Conservation (phyloP, 2,329 filamentous ascomycete species). For the Hymenoscyphus linearis region DNA sequence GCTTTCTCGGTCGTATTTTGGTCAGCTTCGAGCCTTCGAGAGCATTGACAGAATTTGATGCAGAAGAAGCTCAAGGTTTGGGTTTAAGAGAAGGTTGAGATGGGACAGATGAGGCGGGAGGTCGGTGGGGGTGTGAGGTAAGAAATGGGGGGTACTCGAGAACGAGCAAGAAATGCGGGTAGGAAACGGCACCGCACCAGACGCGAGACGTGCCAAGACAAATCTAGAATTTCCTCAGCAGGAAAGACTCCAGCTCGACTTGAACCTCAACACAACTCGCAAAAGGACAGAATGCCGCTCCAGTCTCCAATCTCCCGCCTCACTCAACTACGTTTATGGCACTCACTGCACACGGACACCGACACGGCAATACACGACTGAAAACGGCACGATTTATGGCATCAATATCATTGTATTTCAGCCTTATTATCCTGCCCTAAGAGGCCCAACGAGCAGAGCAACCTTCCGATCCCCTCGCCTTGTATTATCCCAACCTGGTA, state of each 20-base stretch:
- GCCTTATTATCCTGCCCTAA: neutral
- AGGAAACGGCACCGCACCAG: too few relatives aligned
- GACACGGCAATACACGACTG: neutral
- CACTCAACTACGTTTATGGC: too few relatives aligned
- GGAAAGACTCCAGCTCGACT: neutral
- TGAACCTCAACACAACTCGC: neutral
- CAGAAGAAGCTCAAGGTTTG: too few relatives aligned
- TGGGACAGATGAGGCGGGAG: too few relatives aligned
- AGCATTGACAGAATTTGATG: too few relatives aligned
- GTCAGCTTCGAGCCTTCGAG: too few relatives aligned
- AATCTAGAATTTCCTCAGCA: neutral
- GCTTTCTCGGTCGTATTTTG: neutral
- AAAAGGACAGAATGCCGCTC: too few relatives aligned
- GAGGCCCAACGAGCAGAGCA: conserved; percentile 3
- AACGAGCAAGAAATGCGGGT: neutral
- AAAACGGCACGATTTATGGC: neutral
- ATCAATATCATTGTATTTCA: conserved; percentile 1
- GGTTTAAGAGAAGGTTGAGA: too few relatives aligned
- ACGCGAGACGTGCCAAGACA: neutral
- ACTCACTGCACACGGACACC: neutral
- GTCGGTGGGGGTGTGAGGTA: too few relatives aligned
- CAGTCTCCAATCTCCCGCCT: too few relatives aligned
- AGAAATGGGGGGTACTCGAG: too few relatives aligned
- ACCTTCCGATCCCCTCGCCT: conserved; percentile 1
- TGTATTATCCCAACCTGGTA: conserved; percentile 2